A percentile compares a stretch with the other conserved stretches of the same genome.
Evolutionary conservation across 202 grass and related monocot genomes (phyloP).

Genomic region (Cymbopogon flexuosus): DNA sequence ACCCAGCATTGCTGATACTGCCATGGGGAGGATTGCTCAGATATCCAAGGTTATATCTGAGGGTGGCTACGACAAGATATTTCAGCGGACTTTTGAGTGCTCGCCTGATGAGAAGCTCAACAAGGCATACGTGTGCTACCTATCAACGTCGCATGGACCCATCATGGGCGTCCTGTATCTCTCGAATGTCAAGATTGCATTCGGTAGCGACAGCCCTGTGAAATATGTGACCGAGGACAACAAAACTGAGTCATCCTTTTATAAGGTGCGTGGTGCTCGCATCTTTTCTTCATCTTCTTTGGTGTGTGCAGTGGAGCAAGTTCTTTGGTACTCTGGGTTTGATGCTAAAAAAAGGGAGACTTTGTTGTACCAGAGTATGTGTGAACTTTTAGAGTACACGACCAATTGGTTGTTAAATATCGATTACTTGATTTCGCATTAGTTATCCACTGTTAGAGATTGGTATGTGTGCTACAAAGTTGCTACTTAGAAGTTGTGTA

Average conservation of each 20-base stretch:
- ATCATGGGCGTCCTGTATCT: slow-evolving; percentile 62
- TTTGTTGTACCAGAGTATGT: neutral
- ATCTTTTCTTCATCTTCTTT: neutral
- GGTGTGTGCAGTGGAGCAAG: neutral
- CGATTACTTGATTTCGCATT: neutral
- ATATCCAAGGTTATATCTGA: slow-evolving; percentile 62
- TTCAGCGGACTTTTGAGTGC: slow-evolving; percentile 53
- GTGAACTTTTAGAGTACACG: neutral
- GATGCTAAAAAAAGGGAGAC: neutral
- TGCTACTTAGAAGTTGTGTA: neutral
- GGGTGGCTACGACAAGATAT: slow-evolving; percentile 72
- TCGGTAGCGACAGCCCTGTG: slow-evolving; percentile 65
- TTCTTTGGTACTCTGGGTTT: neutral
- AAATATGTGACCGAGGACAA: slow-evolving; percentile 49
- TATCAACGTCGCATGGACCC: slow-evolving; percentile 58
- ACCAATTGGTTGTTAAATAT: neutral
- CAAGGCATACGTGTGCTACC: slow-evolving; percentile 58
- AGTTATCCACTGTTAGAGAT: neutral
- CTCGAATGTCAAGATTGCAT: slow-evolving; percentile 52
- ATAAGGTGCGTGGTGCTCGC: slow-evolving; percentile 19
- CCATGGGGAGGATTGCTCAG: slow-evolving; percentile 61
- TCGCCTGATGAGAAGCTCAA: slow-evolving; percentile 59
- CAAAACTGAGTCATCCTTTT: slow-evolving; percentile 31
- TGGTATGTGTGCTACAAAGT: neutral
- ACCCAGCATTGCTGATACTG: slow-evolving; percentile 47